A percentile compares a stretch with the other conserved stretches of the same genome.
These are phyloP conservation scores for Fusarium anguioides DNA, from an alignment of 2,329 filamentous ascomycete species.

Conservation along the genomic window DNA sequence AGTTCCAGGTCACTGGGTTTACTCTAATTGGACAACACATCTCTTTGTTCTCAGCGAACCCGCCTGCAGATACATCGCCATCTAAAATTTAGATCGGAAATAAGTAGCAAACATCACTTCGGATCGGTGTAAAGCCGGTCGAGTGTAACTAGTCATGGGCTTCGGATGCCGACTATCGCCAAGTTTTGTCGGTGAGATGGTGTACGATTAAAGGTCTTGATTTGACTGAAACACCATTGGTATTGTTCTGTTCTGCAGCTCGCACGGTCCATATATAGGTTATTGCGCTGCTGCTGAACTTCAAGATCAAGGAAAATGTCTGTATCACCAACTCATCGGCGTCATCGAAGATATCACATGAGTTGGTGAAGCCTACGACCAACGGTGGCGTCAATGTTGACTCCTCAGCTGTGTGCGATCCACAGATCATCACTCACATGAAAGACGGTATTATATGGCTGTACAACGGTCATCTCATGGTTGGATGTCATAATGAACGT, in stretches of 20 bases:
- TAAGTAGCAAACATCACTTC: not conserved
- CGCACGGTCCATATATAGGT: not conserved
- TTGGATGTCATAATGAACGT: not conserved
- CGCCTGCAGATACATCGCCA: not conserved
- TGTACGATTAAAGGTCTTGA: not conserved
- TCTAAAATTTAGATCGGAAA: not conserved
- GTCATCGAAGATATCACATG: not conserved
- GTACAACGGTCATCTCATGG: not conserved
- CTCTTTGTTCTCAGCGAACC: not conserved
- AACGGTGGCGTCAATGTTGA: slow-evolving; percentile 12
- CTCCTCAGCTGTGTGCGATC: slow-evolving; percentile 1
- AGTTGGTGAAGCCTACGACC: not conserved
- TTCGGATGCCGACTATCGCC: slow-evolving; percentile 1
- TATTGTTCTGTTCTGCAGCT: slow-evolving; percentile 7
- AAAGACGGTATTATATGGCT: not conserved
- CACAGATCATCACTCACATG: not conserved
- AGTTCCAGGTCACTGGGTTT: not conserved
- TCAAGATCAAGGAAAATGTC: not conserved
- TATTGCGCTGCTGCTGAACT: not conserved
- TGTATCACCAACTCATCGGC: slow-evolving; percentile 4
- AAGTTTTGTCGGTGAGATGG: slow-evolving; percentile 7
- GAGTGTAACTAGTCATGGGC: not conserved
- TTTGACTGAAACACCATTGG: not conserved
- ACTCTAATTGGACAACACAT: not conserved
- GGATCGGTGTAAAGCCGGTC: not conserved